phyloP scores from a whole-genome alignment of 768 basidiomycete species.

The Mycena alexandri region DNA sequence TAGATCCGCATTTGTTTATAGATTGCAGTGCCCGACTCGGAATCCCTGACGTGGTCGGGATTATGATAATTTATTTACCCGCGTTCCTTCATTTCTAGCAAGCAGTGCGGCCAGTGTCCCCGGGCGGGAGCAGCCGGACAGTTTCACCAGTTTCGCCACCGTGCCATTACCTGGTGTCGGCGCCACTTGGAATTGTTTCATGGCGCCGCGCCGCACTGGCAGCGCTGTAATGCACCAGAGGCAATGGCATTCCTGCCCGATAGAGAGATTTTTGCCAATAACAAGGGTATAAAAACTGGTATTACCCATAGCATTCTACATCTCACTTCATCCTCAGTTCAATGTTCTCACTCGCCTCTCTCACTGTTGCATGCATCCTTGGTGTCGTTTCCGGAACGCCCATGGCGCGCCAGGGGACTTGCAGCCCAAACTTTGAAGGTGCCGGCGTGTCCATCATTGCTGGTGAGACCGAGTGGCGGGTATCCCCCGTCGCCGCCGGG shows the following conservation, averaged over 20 bases:
- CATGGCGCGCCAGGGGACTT: slow-evolving; percentile 21
- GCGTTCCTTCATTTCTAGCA: not conserved
- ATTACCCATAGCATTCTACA: not conserved
- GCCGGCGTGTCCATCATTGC: slow-evolving; percentile 33
- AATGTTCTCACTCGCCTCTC: slow-evolving; percentile 27
- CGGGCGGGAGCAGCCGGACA: not conserved
- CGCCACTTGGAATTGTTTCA: slow-evolving; percentile 11
- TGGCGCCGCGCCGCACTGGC: not conserved
- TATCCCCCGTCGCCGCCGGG: slow-evolving; percentile 29
- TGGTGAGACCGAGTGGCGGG: slow-evolving; percentile 22
- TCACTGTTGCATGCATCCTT: slow-evolving; percentile 26
- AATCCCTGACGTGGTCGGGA: slow-evolving; percentile 1
- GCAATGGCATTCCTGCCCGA: not conserved
- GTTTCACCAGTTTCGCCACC: not conserved
- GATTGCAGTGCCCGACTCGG: too few relatives aligned
- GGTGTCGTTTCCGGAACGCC: slow-evolving; percentile 21
- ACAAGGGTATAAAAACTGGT: slow-evolving; percentile 12
- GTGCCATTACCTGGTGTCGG: not conserved
- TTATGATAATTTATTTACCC: not conserved
- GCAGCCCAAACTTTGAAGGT: slow-evolving; percentile 36
- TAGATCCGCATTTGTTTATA: too few relatives aligned
- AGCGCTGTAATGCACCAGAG: not conserved
- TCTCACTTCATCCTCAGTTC: not conserved
- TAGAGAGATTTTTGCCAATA: not conserved
- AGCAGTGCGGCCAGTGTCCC: too few relatives aligned